These are phyloP conservation scores for Knoxia roxburghii DNA, from an alignment of 257 asterid species.

Conservation along the genomic window DNA sequence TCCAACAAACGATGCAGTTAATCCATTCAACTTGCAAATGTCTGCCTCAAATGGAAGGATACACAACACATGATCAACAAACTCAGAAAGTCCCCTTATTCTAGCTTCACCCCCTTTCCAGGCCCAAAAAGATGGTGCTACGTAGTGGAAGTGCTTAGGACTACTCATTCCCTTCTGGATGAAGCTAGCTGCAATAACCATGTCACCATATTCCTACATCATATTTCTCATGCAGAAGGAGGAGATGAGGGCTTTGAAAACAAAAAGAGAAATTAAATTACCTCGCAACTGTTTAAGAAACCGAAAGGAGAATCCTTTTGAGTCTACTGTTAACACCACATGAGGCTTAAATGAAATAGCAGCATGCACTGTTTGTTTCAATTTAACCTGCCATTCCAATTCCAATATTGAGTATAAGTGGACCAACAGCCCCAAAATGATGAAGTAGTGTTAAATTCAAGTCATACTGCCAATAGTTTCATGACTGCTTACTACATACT, in stretches of 20 bases:
- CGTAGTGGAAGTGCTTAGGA: constrained; percentile 84
- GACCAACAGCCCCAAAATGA: neutral
- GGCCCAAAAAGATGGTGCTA: constrained; percentile 98
- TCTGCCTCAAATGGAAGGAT: constrained; percentile 95
- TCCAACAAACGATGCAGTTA: constrained; percentile 87
- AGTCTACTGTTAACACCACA: constrained; percentile 87
- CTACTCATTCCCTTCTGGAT: constrained; percentile 33
- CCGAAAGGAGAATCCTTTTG: constrained; percentile 88
- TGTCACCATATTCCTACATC: constrained; percentile 38
- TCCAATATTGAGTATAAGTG: constrained; percentile 15
- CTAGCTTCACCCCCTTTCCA: constrained; percentile 97
- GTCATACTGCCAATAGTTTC: neutral
- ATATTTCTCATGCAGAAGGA: constrained; percentile 29
- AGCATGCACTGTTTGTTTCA: constrained; percentile 63
- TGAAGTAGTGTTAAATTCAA: constrained; percentile 1
- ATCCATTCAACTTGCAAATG: constrained; percentile 60
- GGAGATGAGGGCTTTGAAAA: constrained; percentile 9
- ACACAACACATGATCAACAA: constrained; percentile 85
- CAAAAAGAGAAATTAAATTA: constrained; percentile 19
- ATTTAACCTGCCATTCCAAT: constrained; percentile 41
- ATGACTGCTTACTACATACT: constrained; percentile 23
- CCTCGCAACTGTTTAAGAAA: constrained; percentile 80
- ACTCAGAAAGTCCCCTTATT: constrained; percentile 56
- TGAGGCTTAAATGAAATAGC: constrained; percentile 76
- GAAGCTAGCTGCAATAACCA: constrained; percentile 68